Evolutionary conservation across 441 rosid species (phyloP), one percentile per base, ranked within the genome.

Genomic region (Pelargonium australe): DNA sequence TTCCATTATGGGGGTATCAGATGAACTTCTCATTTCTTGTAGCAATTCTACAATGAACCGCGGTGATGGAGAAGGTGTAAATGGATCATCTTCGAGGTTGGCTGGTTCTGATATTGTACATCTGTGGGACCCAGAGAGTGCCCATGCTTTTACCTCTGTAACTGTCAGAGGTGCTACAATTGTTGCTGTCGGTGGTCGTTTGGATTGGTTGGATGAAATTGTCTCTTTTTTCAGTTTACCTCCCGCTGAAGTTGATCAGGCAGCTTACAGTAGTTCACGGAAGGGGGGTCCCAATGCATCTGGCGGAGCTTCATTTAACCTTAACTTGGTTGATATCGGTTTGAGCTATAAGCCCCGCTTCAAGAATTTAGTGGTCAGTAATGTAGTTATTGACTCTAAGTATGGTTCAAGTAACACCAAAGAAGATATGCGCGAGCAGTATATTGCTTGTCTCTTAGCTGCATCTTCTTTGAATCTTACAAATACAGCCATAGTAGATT

Each of bases 61-160:
- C 55, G 98, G 99, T 69, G 89, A 91, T 81, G 99, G 99, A 71
- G 90, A 87, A 75, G 97, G 96, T 80, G 88, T 96, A 72, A 92
- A 92, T 85, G 96, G 81, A 28, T 81, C 91, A 73, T 96, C 99
- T 20, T 86, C 95, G 68, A 73, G 88, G 79, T 75, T 79, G 68
- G 98, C 96, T 80, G 99, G 99, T 82, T 81, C 89, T 67, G 89
- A 89, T 81, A 81, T 96, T 81, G 73, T 87, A 70, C 80, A 84
- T 75, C 72, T 92, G 64, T 68, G 85, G 80, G 96, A 92, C 65
- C 96, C 97, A n/a, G 80, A 70, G 77, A 53, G 37, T 70, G 77
- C 65, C 58, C 79, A 77, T 57, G 84, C 76, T 79, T 82, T 77
- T 80, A 79, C 87, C 69, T 85, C 92, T 66, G 67, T 96, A 78